Percentiles rank a stretch among this genome's conserved stretches.
Evolutionary conservation across 768 basidiomycete genomes (phyloP).

Genomic region (Psilocybe subaeruginosa): DNA sequence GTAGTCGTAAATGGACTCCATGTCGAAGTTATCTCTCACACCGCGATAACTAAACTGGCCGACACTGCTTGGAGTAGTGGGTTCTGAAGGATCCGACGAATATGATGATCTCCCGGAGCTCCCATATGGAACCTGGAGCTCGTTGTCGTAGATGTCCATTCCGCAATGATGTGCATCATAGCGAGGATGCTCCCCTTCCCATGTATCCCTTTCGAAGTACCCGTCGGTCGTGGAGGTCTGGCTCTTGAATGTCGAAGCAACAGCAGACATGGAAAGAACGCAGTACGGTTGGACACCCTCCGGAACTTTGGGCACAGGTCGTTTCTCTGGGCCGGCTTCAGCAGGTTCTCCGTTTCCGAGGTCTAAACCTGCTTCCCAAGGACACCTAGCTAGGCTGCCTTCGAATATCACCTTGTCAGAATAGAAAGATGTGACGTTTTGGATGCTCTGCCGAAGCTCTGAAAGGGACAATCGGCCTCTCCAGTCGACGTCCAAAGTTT

Average conservation of each 20-base stretch:
- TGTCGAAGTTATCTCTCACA: constrained; percentile 10
- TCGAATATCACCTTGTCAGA: constrained; percentile 77
- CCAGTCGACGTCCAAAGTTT: constrained; percentile 77
- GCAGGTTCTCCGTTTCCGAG: constrained; percentile 19
- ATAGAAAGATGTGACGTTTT: constrained; percentile 66
- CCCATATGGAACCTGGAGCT: constrained; percentile 12
- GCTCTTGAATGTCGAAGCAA: constrained; percentile 15
- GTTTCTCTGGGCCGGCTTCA: constrained; percentile 12
- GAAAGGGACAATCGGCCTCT: constrained; percentile 49
- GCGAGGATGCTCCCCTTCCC: constrained; percentile 10
- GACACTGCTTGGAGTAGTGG: constrained; percentile 21
- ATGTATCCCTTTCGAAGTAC: constrained; percentile 9
- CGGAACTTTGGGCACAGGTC: constrained; percentile 20
- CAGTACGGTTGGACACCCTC: constrained; percentile 24
- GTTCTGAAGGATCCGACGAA: constrained; percentile 22
- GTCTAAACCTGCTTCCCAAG: constrained; percentile 67
- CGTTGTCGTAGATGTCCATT: constrained; percentile 18
- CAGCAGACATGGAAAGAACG: constrained; percentile 20
- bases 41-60: constrained; percentile 3
- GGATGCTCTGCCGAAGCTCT: constrained; percentile 60
- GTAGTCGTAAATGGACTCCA: constrained; percentile 13
- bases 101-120: constrained; percentile 21
- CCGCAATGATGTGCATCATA: constrained; percentile 9
- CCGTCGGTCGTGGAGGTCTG: constrained; percentile 15
- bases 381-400: constrained; percentile 77